Evolutionary conservation across 257 asterid genomes (phyloP).

Genomic region (Nicotiana paniculata): DNA sequence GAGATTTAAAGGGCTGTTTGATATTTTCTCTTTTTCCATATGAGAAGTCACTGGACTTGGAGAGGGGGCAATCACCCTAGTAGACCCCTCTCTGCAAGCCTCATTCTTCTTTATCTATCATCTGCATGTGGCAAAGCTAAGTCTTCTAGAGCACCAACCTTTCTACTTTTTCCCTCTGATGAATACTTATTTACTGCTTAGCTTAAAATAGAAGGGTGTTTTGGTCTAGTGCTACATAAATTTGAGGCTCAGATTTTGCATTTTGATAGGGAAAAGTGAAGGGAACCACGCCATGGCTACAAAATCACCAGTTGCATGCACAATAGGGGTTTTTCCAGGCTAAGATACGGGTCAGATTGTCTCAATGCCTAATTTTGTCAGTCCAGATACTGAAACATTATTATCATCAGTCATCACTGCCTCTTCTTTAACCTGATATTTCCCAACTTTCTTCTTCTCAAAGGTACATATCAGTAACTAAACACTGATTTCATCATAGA

Average conservation of each 20-base stretch:
- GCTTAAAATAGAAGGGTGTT: neutral
- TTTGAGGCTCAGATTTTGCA: neutral
- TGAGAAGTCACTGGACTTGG: neutral
- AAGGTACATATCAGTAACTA: neutral
- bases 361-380: neutral
- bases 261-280: neutral
- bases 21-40: neutral
- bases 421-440: neutral
- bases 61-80: too few species aligned
- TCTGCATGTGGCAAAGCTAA: neutral
- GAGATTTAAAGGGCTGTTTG: neutral
- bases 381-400: neutral
- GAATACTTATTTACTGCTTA: neutral
- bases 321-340: neutral
- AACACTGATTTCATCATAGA: neutral
- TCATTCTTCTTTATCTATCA: neutral
- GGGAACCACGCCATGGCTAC: constrained; percentile 15
- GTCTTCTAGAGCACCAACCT: neutral
- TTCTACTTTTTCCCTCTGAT: neutral
- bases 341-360: neutral
- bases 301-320: neutral
- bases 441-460: neutral
- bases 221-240: neutral
- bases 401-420: neutral
- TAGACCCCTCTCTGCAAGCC: neutral